Evolutionary conservation across 2,329 filamentous ascomycete genomes (phyloP).

Genomic region (Helotiales sp.): DNA sequence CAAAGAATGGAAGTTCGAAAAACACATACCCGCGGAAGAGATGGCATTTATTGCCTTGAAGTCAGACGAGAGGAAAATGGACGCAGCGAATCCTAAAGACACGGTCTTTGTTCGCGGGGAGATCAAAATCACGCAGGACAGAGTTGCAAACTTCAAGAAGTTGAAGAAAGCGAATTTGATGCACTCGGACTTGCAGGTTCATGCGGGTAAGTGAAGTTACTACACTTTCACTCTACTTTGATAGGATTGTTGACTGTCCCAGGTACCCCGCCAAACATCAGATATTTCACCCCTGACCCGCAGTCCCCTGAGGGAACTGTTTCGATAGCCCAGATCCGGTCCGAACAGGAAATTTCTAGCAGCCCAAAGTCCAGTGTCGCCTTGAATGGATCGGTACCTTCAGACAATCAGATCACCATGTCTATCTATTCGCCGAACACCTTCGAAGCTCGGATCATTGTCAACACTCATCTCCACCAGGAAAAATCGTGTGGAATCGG

Average conservation of each 20-base stretch:
- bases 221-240: neutral
- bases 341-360: neutral
- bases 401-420: neutral
- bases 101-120: neutral
- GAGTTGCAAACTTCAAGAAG: neutral
- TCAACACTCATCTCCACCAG: neutral
- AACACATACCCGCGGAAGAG: neutral
- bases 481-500: too few relatives aligned
- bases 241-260: neutral
- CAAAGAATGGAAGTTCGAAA: slow-evolving; percentile 5
- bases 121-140: neutral
- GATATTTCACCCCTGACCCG: neutral
- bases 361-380: neutral
- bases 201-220: neutral
- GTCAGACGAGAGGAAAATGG: neutral
- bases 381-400: neutral
- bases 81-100: neutral
- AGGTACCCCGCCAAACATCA: slow-evolving; percentile 9
- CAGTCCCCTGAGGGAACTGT: neutral
- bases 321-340: too few relatives aligned
- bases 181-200: neutral
- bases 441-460: neutral
- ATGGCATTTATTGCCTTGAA: neutral
- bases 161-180: neutral
- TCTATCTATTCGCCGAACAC: neutral